Base-by-base conservation (phyloP, 2,329 filamentous ascomycete species). In the Cyclaneusma minus region DNA sequence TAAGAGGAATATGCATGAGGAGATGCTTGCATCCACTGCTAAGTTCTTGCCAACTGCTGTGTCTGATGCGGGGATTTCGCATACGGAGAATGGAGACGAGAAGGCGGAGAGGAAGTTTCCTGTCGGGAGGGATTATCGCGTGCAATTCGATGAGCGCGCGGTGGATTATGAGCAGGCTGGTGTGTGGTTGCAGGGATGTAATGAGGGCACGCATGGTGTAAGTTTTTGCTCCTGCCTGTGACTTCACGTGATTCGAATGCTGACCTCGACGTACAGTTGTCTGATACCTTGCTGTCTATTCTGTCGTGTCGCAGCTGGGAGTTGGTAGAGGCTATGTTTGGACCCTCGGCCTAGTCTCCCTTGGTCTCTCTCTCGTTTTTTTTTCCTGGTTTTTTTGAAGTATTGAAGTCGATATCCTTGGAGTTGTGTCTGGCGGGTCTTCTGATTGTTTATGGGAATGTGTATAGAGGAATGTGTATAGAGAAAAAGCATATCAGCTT, bases 151-250 rank as follows among this genome's bases (percentile, higher is more conserved):
- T 25, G 56, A 66, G 2, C 73, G 67, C 16, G 62, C 66, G 24
- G 76, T 95, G 17, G 64, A 70, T n/a, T 47, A 62, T n/a, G 1
- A 69, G 74, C 6, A 21, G 22, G 77, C 82, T 9, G 85, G 85
- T 3, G 62, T 95, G 31, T 95, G 81, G 77, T 60, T 95, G 41
- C 89, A 95, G 50, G 87, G 87, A 16, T 94, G 85, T 56, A 91
- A 84, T 48, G 85, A 95, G 58, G 71, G 64, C 34, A 92, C 84
- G 17, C 87, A 95, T 51, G 87, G 87, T 32, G 78, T 87, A 66
- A 71, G 78, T 72, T 29, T 24, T 30, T 26, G 12, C 13, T n/a
- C 9, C 15, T 12, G 5, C 7, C 13, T 12, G 16, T 27, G 20
- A 22, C 11, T 7, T 12, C 25, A 16, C 12, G 16, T 16, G 17